phyloP scores from a whole-genome alignment of 768 basidiomycete genomes.

The Infundibulicybe gibba region DNA sequence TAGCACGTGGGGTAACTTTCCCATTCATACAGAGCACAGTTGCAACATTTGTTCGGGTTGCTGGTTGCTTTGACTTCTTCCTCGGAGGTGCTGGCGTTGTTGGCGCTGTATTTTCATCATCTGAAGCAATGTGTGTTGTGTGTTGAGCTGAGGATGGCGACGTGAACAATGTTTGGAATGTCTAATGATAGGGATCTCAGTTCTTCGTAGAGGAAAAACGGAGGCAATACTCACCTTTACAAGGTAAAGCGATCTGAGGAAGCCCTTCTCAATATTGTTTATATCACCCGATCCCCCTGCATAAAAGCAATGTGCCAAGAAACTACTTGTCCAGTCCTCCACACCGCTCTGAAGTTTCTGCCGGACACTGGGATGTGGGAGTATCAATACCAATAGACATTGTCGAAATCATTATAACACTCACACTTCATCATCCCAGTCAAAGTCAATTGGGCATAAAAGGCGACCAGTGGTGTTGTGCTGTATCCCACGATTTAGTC shows the following conservation, averaged over 20 bases:
- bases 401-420: too few relatives aligned
- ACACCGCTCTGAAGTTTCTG: conserved; percentile 1
- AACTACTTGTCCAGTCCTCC: conserved; percentile 7
- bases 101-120: conserved; percentile 4
- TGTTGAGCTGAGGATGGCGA: conserved; percentile 11
- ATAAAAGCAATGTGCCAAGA: conserved; percentile 14
- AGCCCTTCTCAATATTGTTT: conserved; percentile 5
- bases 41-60: conserved; percentile 5
- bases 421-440: conserved; percentile 19
- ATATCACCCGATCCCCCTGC: not conserved
- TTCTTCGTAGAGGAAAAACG: not conserved
- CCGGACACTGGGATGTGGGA: conserved; percentile 13
- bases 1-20: conserved; percentile 18
- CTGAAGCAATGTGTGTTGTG: not conserved
- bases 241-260: conserved; percentile 14
- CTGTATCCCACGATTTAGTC: conserved; percentile 11
- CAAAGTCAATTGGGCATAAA: conserved; percentile 21
- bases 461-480: conserved; percentile 21
- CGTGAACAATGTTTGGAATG: conserved; percentile 12
- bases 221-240: conserved; percentile 13
- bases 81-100: not conserved
- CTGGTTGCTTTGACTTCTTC: not conserved
- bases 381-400: too few relatives aligned
- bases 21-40: conserved; percentile 8
- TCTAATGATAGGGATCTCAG: conserved; percentile 5